phyloP scores from a whole-genome alignment of 176 grass and related monocot genomes.

The Zoysia pacifica region DNA sequence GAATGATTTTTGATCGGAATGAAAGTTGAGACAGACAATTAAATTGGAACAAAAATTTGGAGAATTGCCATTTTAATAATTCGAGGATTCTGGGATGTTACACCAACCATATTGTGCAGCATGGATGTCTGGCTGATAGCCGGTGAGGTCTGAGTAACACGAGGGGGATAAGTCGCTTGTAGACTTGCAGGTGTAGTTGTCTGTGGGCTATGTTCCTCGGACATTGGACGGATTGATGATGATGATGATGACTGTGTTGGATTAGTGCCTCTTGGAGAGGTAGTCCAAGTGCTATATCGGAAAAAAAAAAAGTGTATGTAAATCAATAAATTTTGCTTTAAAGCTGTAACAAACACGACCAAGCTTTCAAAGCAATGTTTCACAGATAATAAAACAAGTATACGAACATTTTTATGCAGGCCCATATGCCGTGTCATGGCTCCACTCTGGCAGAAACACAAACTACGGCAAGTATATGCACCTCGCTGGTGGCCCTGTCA shows the following conservation, averaged over 20 bases:
- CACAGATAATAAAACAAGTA: neutral
- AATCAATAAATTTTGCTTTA: slow-evolving; percentile 9
- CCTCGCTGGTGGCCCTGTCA: too few species aligned
- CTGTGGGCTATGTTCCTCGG: slow-evolving; percentile 63
- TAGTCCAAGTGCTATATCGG: slow-evolving; percentile 47
- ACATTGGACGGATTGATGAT: slow-evolving; percentile 53
- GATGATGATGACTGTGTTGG: too few species aligned
- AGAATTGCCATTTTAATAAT: too few species aligned
- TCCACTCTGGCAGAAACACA: too few species aligned
- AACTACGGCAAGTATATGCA: too few species aligned
- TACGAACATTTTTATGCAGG: too few species aligned
- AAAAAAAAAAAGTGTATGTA: slow-evolving; percentile 25
- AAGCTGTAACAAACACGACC: slow-evolving; percentile 12
- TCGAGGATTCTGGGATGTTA: too few species aligned
- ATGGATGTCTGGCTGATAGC: slow-evolving; percentile 54
- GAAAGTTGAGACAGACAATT: too few species aligned
- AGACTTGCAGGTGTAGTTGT: slow-evolving; percentile 48
- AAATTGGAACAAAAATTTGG: too few species aligned
- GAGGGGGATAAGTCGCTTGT: slow-evolving; percentile 48
- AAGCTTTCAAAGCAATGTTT: neutral
- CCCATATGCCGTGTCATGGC: too few species aligned
- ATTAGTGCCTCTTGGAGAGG: too few species aligned
- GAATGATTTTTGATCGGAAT: too few species aligned
- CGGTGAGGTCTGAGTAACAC: slow-evolving; percentile 44
- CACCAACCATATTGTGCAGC: slow-evolving; percentile 51